Conservation (phyloP, 2,329 filamentous ascomycete genomes). For the Piedraia hortae region DNA sequence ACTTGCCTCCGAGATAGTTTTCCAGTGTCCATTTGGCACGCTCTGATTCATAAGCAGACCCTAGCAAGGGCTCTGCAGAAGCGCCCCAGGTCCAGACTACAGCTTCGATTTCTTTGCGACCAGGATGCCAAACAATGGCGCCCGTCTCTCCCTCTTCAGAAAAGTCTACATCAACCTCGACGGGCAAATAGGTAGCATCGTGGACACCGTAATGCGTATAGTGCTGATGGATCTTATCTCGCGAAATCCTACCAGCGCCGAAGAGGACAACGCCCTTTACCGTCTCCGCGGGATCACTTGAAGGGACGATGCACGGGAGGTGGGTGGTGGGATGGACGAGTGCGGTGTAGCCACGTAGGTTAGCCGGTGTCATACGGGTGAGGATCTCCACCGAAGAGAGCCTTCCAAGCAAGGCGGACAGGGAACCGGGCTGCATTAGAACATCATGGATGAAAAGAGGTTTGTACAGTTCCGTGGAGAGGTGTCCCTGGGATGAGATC, state of each 20-base stretch:
- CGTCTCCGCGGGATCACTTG: constrained; percentile 3
- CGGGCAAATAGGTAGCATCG: no score
- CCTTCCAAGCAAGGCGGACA: constrained; percentile 9
- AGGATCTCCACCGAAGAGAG: constrained; percentile 3
- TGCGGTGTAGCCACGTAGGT: constrained; percentile 6
- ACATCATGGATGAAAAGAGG: constrained; percentile 25
- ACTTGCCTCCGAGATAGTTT: constrained; percentile 5
- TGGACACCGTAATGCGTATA: no score
- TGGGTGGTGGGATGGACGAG: constrained; percentile 4
- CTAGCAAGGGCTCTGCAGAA: constrained; percentile 1
- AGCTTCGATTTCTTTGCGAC: constrained; percentile 4
- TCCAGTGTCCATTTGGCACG: constrained; percentile 6
- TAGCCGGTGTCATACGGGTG: constrained; percentile 8
- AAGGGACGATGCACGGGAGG: constrained; percentile 5
- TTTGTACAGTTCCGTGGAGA: constrained; percentile 23
- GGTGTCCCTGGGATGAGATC: no score
- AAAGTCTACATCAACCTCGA: constrained; percentile 9
- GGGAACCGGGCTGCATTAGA: constrained; percentile 21
- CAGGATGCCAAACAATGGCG: constrained; percentile 4
- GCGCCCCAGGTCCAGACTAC: constrained; percentile 4
- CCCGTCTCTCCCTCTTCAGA: no score
- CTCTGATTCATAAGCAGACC: constrained; percentile 1
- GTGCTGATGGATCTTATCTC: constrained; percentile 6
- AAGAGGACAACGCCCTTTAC: constrained; percentile 10
- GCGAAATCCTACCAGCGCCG: constrained; percentile 5